Base-by-base conservation (phyloP, 1,139 yeast genomes). In the Insectozyma bohioensis region DNA sequence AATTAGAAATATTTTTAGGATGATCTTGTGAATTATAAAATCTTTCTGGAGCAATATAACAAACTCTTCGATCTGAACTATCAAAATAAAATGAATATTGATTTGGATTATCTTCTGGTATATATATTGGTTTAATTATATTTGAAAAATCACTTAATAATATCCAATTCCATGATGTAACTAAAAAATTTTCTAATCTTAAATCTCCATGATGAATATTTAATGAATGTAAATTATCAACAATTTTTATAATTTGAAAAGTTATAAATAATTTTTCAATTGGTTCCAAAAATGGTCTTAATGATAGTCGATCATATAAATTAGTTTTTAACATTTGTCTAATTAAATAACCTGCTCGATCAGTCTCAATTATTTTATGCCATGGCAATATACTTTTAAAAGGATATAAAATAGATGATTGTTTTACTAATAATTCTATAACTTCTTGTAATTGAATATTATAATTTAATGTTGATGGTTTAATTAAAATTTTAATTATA, bases 71-170 rank as follows among this genome's bases (percentile, higher is more conserved):
- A 51, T 78, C 87, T 2, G 95, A 85, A 4, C 92, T 85, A 58
- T 92, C 97, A 54, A 88, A 94, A 55, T 81, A 94, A 52, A 90
- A 92, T 1, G 95, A 80, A 49, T 85, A 92, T 45, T 85, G 92
- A n/a, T 92, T 85, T 0, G 97, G 97, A 51, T 94, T 92, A 47
- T 88, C 95, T 45, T 86, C 96, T 0, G 97, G 97, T 18, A 94
- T 61, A 48, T 71, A 81, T 0, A 79, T 80, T 0, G 99, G 99
- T 55, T 94, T 94, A 7, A 51, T 52, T 53, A 76, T 77, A 2
- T 79, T 70, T 3, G 96, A 84, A 61, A 92, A 90, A 58, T 94
- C 99, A 1, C 87, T 66, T 11, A 94, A 53, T 45, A 83, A 63
- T 1, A 81, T 64, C 96, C 97, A 90, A 54, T 87, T 85, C 85